Percentiles rank a stretch among this genome's conserved stretches.
These are phyloP conservation scores for Aspergillus brunneoviolaceus DNA, from an alignment of 2,329 filamentous ascomycete genomes.

Conservation along the genomic window DNA sequence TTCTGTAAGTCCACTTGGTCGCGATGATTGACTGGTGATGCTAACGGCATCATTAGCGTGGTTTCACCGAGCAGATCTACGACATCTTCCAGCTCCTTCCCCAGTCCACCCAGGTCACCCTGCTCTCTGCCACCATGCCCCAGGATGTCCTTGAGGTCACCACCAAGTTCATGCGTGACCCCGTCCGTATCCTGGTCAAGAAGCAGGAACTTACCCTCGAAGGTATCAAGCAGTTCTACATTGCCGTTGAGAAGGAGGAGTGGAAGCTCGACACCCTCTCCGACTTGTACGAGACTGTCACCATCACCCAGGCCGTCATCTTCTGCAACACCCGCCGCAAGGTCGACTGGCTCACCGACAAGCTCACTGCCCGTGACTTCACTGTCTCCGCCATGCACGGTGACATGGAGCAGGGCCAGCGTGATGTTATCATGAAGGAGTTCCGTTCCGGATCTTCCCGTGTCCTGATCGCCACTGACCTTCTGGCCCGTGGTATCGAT, in stretches of 20 bases:
- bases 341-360: conserved; percentile 99
- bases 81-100: conserved; percentile 99
- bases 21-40: background rate
- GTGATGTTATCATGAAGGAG: conserved; percentile 99
- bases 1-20: conserved; percentile 28
- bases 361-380: conserved; percentile 97
- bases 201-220: conserved; percentile 99
- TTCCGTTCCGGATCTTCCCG: conserved; percentile 98
- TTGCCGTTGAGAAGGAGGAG: conserved; percentile 99
- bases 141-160: conserved; percentile 99
- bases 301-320: conserved; percentile 99
- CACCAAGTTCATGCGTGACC: conserved; percentile 99
- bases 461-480: conserved; percentile 97
- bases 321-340: conserved; percentile 99
- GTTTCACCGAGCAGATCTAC: conserved; percentile 99
- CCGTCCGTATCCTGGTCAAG: conserved; percentile 98
- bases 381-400: conserved; percentile 99
- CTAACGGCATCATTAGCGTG: conserved; percentile 58
- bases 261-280: conserved; percentile 99
- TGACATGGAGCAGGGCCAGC: conserved; percentile 97
- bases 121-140: conserved; percentile 97
- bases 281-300: conserved; percentile 98
- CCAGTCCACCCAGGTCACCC: conserved; percentile 96
- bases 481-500: conserved; percentile 98
- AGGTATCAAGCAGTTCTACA: conserved; percentile 99